Base-by-base conservation (phyloP, 2,329 filamentous ascomycete genomes). In the Cordyceps javanica region DNA sequence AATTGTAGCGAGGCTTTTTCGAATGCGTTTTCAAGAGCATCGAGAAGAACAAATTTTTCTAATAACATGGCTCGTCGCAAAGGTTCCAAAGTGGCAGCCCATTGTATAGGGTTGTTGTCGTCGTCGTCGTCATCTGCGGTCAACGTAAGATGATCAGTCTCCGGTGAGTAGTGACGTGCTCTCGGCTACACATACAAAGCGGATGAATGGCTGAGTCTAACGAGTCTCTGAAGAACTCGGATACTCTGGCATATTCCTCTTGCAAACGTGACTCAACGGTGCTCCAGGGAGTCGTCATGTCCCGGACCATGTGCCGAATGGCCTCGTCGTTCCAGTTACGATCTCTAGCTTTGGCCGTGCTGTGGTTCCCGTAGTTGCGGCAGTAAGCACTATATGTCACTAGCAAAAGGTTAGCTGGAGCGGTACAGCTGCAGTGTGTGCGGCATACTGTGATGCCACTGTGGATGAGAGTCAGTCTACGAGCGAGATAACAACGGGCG, bases 251-350 rank as follows among this genome's bases (percentile, higher is more conserved):
- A 36, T 4, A 58, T 26, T 8, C 62, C 0, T 0, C 36, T 38
- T 1, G 11, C 11, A 1, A 52, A 25, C 5, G 74, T 61, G 0
- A 51, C 41, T 16, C 45, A 3, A 60, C 30, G n/a, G 30, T 28
- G 7, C 48, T 5, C 75, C 75, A 80, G 5, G 65, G 65, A 0
- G 39, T 32, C 1, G 48, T 55, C 30, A 77, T 50, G 32, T 75
- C 70, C 1, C 32, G 14, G 0, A 62, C 65, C 74, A 79, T 76
- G 1, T 38, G 38, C 1, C 56, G 30, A 3, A 76, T 75, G 0
- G 71, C 72, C 62, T 79, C 75, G 50, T 72, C 64, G 52, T 80
- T 80, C 77, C 77, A 80, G 57, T 73, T 71, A n/a, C 60, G 70
- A 1, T 34, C 41, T 0, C 69, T 69, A 3, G 58, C 61, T 0